These are phyloP conservation scores for Pseudogymnoascus sp. DNA, from an alignment of 2,329 filamentous ascomycete species.

Conservation along the genomic window DNA sequence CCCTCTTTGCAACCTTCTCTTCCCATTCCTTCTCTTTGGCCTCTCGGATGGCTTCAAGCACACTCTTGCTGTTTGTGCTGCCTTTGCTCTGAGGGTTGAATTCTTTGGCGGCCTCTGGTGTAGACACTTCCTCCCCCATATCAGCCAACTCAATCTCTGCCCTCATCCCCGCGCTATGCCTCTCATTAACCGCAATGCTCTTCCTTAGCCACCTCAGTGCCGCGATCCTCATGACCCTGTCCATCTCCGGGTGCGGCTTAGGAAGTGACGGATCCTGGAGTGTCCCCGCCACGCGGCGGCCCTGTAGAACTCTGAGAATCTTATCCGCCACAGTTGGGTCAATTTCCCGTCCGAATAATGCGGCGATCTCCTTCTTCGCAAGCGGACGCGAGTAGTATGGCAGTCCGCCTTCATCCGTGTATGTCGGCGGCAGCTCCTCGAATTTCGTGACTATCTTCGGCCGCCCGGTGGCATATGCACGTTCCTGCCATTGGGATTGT, in stretches of 20 bases:
- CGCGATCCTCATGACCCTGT: conserved; percentile 32
- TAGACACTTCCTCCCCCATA: conserved; percentile 22
- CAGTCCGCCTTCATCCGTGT: conserved; percentile 47
- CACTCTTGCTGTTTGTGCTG: conserved; percentile 50
- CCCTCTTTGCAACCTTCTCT: conserved; percentile 35
- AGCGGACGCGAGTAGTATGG: conserved; percentile 45
- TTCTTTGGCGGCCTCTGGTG: conserved; percentile 11
- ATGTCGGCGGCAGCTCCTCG: conserved; percentile 48
- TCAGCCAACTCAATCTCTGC: conserved; percentile 52
- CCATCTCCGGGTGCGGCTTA: neutral
- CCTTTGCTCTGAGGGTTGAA: conserved; percentile 24
- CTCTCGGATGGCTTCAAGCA: conserved; percentile 49
- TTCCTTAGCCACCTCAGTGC: conserved; percentile 49
- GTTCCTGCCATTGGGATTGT: conserved; percentile 3
- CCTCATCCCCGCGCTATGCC: conserved; percentile 50
- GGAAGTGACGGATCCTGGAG: conserved; percentile 48
- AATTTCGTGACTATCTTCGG: conserved; percentile 29
- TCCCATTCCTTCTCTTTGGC: conserved; percentile 38
- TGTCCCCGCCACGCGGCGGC: conserved; percentile 55
- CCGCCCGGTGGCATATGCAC: neutral
- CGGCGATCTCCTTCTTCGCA: conserved; percentile 36
- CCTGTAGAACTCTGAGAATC: conserved; percentile 51
- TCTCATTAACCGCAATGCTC: conserved; percentile 49
- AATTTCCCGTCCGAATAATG: conserved; percentile 44
- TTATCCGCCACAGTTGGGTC: conserved; percentile 40